Conservation (phyloP, 805 yeast species). For the Yarrowia porcina region DNA sequence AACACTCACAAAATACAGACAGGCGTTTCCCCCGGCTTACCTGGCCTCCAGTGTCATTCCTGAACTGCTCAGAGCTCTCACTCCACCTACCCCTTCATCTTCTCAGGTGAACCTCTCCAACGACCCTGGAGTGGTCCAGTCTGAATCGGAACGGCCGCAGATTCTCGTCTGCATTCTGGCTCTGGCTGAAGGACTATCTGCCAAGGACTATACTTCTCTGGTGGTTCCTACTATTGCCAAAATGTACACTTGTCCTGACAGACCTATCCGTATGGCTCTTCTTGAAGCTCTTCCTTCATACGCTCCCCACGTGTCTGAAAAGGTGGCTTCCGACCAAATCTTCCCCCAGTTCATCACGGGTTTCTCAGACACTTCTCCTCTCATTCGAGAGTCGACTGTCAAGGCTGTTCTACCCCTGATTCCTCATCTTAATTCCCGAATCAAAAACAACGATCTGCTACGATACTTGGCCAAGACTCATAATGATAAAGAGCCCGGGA, state of each 20-base stretch:
- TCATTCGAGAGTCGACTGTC: slow-evolving; percentile 77
- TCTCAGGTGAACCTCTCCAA: slow-evolving; percentile 15
- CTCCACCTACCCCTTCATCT: slow-evolving; percentile 9
- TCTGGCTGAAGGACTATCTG: slow-evolving; percentile 32
- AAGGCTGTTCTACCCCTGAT: slow-evolving; percentile 59
- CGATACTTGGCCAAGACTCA: slow-evolving; percentile 79
- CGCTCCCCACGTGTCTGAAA: slow-evolving; percentile 49
- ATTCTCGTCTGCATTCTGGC: slow-evolving; percentile 22
- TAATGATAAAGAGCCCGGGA: slow-evolving; percentile 69
- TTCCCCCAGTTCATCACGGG: slow-evolving; percentile 74
- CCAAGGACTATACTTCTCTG: slow-evolving; percentile 41
- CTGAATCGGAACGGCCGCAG: slow-evolving; percentile 32
- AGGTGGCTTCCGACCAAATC: slow-evolving; percentile 65
- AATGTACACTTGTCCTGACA: slow-evolving; percentile 64
- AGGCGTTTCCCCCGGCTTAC: slow-evolving; percentile 49
- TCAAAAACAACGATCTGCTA: slow-evolving; percentile 79
- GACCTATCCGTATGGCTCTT: slow-evolving; percentile 72
- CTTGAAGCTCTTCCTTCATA: slow-evolving; percentile 60
- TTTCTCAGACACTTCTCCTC: slow-evolving; percentile 75
- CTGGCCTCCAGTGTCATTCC: slow-evolving; percentile 67
- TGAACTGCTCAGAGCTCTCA: slow-evolving; percentile 50
- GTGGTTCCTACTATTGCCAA: slow-evolving; percentile 63
- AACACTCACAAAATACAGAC: slow-evolving; percentile 1
- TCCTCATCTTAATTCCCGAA: slow-evolving; percentile 68
- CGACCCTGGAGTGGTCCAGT: slow-evolving; percentile 25